A percentile compares a stretch with the other conserved stretches of the same genome.
These are phyloP conservation scores for Suillus sp. DNA, from an alignment of 768 basidiomycete genomes.

Conservation along the genomic window DNA sequence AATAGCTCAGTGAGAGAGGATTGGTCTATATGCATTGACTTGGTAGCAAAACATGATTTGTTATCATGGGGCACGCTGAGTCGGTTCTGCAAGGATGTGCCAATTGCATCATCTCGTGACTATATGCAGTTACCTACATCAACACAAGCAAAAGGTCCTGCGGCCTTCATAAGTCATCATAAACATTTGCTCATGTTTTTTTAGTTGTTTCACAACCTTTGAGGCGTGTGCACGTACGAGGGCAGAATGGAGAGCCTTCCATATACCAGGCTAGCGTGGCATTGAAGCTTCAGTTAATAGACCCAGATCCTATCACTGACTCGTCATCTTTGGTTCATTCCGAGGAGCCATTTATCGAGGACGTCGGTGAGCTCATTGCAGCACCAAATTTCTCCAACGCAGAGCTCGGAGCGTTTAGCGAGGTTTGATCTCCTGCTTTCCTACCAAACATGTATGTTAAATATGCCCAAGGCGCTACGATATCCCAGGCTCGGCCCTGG, in stretches of 20 bases:
- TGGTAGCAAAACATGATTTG: neutral
- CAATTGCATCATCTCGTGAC: conserved; percentile 6
- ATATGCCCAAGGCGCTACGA: neutral
- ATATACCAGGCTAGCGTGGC: conserved; percentile 8
- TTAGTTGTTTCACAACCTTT: neutral
- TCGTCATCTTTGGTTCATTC: neutral
- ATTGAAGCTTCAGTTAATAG: neutral
- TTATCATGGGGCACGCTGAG: neutral
- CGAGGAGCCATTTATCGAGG: conserved; percentile 1
- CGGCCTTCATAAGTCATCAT: too few species aligned
- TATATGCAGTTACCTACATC: conserved; percentile 4
- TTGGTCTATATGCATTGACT: conserved; percentile 5
- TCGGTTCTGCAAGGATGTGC: conserved; percentile 6
- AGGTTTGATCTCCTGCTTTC: neutral
- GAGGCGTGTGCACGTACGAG: neutral
- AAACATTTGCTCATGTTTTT: neutral
- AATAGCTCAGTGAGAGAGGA: conserved; percentile 6
- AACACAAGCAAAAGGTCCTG: conserved; percentile 4
- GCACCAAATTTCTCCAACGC: conserved; percentile 1
- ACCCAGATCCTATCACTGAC: neutral
- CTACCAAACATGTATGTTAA: neutral
- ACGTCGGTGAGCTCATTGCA: conserved; percentile 7
- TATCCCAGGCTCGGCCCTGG: neutral
- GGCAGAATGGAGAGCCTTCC: neutral
- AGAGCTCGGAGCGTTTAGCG: neutral